Evolutionary conservation across 2,329 filamentous ascomycete genomes (phyloP), one percentile per base, ranked within the genome.

Genomic region (Verticillium zaregamsianum): DNA sequence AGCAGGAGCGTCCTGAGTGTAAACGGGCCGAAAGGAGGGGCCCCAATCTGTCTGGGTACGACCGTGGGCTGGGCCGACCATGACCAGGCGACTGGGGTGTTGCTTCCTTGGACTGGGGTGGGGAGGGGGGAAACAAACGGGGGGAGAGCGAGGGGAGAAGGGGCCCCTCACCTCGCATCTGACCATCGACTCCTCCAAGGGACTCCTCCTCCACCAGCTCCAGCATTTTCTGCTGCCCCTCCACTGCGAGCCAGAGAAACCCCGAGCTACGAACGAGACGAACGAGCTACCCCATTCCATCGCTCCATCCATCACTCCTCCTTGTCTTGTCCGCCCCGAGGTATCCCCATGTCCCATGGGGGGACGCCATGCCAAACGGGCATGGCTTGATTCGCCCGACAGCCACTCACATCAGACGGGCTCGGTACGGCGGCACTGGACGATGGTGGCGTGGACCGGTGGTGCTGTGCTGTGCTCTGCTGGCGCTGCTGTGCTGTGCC

Each of bases 1-100:
- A 49, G 40, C 40, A 49, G 40, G 40, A 49, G 40, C 28, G n/a
- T n/a, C 39, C 40, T 49, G 40, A 49, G 40, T 49, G n/a, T 28
- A 58, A 58, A 58, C 40, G 57, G 57, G 57, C 57, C 57, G 57
- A 58, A 31, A 49, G 57, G 37, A 45, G 40, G 40, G 40, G 57
- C 57, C 39, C 57, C 57, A 45, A 58, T 58, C 25, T 40, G 57
- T 58, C 28, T 58, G 57, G 57, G 57, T 58, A 49, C 57, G 57
- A 58, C 57, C 40, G 40, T 49, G 40, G 40, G 40, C 40, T 49
- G 40, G 40, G n/a, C 40, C 40, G 40, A 49, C 40, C 40, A 49
- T 20, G 40, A 49, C 40, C 40, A 12, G 40, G n/a, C 40, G 40
- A 49, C 40, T 49, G 40, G 40, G 40, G 40, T 49, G 40, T 49